Conservation (phyloP, 257 asterid species). For the Apocynum venetum region DNA sequence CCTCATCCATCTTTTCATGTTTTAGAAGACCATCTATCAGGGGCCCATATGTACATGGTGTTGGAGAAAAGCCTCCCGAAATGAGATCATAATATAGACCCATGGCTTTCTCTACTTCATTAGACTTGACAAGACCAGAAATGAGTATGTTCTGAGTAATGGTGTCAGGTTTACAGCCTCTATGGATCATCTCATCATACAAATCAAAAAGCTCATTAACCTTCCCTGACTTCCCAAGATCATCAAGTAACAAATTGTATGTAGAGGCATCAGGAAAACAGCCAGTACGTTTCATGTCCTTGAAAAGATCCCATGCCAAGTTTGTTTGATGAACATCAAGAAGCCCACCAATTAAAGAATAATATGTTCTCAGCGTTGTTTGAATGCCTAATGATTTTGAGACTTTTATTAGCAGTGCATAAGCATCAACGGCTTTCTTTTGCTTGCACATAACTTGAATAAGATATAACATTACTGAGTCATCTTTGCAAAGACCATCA, state of each 20-base stretch:
- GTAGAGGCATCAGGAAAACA: conserved; percentile 58
- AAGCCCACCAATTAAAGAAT: conserved; percentile 67
- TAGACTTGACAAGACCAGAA: conserved; percentile 77
- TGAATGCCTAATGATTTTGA: conserved; percentile 41
- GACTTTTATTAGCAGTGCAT: conserved; percentile 47
- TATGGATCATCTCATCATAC: conserved; percentile 69
- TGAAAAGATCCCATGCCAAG: conserved; percentile 61
- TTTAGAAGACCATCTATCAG: conserved; percentile 82
- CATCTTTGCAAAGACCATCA: conserved; percentile 61
- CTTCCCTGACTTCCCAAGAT: conserved; percentile 80
- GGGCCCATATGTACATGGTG: conserved; percentile 96
- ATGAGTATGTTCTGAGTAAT: conserved; percentile 79
- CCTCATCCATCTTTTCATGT: conserved; percentile 55
- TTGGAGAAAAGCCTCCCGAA: conserved; percentile 79
- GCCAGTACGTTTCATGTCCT: conserved; percentile 68
- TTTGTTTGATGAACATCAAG: conserved; percentile 57
- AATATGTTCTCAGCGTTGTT: conserved; percentile 52
- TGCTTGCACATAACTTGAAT: conserved; percentile 57
- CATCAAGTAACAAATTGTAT: conserved; percentile 76
- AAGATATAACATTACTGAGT: conserved; percentile 58
- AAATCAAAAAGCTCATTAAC: conserved; percentile 54
- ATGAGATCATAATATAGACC: conserved; percentile 70
- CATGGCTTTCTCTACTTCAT: conserved; percentile 59
- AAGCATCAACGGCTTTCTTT: conserved; percentile 71
- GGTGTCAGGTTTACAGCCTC: conserved; percentile 60